These are phyloP conservation scores for Rosa rugosa DNA, from an alignment of 306 rosid species.

Conservation along the genomic window DNA sequence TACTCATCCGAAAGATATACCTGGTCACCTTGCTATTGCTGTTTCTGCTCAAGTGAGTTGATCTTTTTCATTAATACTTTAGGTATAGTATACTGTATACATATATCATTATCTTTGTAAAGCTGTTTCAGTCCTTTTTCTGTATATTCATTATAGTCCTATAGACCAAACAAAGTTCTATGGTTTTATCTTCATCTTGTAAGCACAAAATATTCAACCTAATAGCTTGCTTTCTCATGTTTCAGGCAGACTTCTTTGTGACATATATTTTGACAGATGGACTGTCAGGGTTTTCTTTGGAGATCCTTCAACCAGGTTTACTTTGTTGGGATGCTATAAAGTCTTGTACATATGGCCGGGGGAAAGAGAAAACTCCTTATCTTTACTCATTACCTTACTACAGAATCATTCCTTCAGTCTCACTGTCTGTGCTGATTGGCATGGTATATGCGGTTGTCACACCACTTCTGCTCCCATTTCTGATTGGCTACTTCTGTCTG, in stretches of 20 bases:
- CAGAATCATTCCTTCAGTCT: conserved; percentile 69
- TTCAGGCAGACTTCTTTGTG: conserved; percentile 92
- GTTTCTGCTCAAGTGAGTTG: conserved; percentile 79
- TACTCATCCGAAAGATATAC: conserved; percentile 60
- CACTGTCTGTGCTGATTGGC: conserved; percentile 75
- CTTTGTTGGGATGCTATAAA: conserved; percentile 59
- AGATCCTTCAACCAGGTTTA: conserved; percentile 83
- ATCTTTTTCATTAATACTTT: conserved; percentile 20
- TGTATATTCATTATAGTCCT: background rate
- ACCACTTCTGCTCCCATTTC: conserved; percentile 80
- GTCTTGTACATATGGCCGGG: conserved; percentile 39
- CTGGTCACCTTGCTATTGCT: conserved; percentile 70
- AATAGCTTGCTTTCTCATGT: conserved; percentile 19
- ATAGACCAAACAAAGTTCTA: background rate
- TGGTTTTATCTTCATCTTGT: background rate
- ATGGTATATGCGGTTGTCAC: conserved; percentile 82
- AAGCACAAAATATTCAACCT: background rate
- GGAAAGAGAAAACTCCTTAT: conserved; percentile 51
- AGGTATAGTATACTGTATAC: background rate
- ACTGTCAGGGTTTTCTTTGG: conserved; percentile 86
- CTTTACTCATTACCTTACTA: conserved; percentile 75
- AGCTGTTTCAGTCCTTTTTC: background rate
- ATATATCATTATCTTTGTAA: background rate
- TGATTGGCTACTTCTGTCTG: conserved; percentile 78
- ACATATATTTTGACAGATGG: conserved; percentile 89